phyloP scores from a whole-genome alignment of 257 asterid species.

The Orobanche coerulescens region DNA sequence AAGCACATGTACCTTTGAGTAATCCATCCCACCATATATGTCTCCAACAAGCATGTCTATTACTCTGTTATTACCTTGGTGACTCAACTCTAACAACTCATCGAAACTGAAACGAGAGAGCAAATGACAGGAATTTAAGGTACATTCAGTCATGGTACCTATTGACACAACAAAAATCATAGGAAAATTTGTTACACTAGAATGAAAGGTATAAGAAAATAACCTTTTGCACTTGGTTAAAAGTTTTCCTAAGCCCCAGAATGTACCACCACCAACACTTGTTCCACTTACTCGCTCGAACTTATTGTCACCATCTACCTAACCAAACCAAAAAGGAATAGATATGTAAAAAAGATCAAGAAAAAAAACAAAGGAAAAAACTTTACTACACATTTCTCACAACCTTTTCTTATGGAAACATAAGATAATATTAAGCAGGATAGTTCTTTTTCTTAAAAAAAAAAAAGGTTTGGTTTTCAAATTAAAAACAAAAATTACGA shows the following conservation, averaged over 20 bases:
- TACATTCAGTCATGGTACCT: conserved; percentile 4
- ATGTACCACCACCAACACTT: conserved; percentile 96
- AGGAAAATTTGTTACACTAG: background rate
- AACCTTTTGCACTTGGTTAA: conserved; percentile 89
- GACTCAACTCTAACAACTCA: conserved; percentile 84
- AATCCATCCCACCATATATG: conserved; percentile 78
- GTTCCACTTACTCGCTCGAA: conserved; percentile 96
- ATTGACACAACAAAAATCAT: conserved; percentile 4
- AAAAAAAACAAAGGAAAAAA: conserved; percentile 7
- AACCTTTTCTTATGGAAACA: background rate
- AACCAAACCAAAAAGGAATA: conserved; percentile 22
- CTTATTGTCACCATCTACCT: conserved; percentile 78
- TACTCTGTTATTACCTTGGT: conserved; percentile 66
- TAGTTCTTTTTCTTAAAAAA: background rate
- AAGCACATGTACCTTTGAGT: conserved; percentile 48
- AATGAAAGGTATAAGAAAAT: conserved; percentile 13
- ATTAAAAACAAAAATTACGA: background rate
- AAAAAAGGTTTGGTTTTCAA: background rate
- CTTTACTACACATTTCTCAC: background rate
- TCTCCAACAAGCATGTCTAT: conserved; percentile 99
- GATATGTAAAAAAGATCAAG: background rate
- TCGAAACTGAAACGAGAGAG: conserved; percentile 54
- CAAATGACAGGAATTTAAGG: conserved; percentile 11
- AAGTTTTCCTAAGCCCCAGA: conserved; percentile 94
- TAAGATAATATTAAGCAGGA: background rate